Evolutionary conservation across 1,284 basidiomycete species (phyloP).

Genomic region (Cutaneotrichosporon dermatis): DNA sequence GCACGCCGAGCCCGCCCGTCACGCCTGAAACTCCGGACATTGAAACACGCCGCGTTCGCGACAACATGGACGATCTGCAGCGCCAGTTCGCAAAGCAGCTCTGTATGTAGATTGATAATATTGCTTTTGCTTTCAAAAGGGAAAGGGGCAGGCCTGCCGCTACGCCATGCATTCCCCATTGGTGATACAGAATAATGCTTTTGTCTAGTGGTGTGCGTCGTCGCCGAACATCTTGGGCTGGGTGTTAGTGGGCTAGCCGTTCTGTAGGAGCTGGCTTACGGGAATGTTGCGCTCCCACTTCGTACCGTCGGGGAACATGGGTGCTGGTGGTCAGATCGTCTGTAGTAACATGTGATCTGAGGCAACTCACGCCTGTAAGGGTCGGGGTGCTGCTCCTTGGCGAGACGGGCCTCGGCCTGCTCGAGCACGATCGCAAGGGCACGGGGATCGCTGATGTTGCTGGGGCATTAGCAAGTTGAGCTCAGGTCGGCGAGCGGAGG

Average conservation of each 20-base stretch:
- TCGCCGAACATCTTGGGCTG: slow-evolving; percentile 11
- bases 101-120: neutral
- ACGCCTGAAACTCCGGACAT: slow-evolving; percentile 2
- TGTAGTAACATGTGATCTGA: too few species aligned
- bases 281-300: slow-evolving; percentile 62
- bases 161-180: slow-evolving; percentile 15
- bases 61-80: slow-evolving; percentile 3
- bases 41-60: slow-evolving; percentile 1
- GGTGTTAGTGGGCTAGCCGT: neutral
- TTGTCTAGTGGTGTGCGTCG: slow-evolving; percentile 8
- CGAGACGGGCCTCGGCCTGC: slow-evolving; percentile 73
- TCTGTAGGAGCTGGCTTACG: slow-evolving; percentile 29
- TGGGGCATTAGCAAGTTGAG: slow-evolving; percentile 38
- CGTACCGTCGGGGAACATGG: slow-evolving; percentile 73
- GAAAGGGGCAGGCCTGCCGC: neutral
- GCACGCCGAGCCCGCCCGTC: neutral
- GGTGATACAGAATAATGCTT: slow-evolving; percentile 11
- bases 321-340: slow-evolving; percentile 33
- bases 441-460: slow-evolving; percentile 81
- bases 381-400: slow-evolving; percentile 71
- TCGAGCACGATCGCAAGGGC: slow-evolving; percentile 72
- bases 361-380: slow-evolving; percentile 61
- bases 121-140: too few species aligned
- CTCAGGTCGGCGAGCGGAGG: too few species aligned
- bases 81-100: slow-evolving; percentile 4